Percentiles rank a stretch among this genome's conserved stretches.
phyloP scores from a whole-genome alignment of 2,329 filamentous ascomycete species.

The Colletotrichum abscissum region DNA sequence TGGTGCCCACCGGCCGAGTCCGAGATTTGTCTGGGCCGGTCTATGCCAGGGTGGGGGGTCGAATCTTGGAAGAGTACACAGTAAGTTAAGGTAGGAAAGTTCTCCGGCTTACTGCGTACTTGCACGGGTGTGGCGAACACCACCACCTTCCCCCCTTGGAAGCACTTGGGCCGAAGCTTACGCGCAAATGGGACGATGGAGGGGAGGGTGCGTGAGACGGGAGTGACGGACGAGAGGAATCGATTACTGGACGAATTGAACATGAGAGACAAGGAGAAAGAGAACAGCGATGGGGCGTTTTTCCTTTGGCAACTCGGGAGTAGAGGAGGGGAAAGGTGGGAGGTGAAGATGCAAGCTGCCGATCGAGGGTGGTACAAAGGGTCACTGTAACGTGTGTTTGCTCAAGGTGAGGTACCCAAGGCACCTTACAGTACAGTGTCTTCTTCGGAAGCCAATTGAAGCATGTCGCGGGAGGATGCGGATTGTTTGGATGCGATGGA shows the following conservation, averaged over 20 bases:
- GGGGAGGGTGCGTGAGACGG: background rate
- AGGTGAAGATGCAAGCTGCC: background rate
- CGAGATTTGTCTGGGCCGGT: constrained; percentile 2
- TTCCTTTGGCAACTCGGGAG: background rate
- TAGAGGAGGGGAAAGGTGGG: background rate
- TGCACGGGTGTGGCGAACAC: constrained; percentile 2
- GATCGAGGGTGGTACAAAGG: background rate
- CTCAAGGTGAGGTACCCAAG: background rate
- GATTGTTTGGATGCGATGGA: too few relatives aligned
- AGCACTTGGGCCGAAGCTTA: constrained; percentile 26
- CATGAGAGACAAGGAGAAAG: background rate
- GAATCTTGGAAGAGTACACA: background rate
- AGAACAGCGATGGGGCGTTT: background rate
- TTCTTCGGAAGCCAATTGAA: too few relatives aligned
- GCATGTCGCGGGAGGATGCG: too few relatives aligned
- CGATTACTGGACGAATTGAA: background rate
- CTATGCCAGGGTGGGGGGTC: constrained; percentile 1
- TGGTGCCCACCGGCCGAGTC: background rate
- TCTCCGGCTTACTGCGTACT: background rate
- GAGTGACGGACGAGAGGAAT: background rate
- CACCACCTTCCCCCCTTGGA: constrained; percentile 28
- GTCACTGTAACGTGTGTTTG: background rate
- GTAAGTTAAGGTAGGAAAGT: background rate
- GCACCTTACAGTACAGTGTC: too few relatives aligned
- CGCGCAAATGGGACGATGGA: background rate